These are phyloP conservation scores for Citrus mangshanensis DNA, from an alignment of 345 rosid species.

Conservation along the genomic window DNA sequence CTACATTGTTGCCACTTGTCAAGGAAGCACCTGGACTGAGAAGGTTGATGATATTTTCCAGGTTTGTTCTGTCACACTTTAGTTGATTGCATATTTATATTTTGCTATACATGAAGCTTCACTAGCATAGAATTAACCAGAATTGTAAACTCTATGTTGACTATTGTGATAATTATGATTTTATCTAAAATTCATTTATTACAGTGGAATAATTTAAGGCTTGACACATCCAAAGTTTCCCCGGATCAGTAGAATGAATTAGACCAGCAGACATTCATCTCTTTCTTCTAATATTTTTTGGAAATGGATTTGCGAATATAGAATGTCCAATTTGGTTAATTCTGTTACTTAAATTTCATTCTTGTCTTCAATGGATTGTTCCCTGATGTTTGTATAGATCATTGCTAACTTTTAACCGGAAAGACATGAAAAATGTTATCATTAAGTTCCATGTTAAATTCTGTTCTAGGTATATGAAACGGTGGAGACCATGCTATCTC, in stretches of 20 bases:
- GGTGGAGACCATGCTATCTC: slow-evolving; percentile 65
- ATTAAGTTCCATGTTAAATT: not conserved
- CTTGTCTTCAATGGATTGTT: not conserved
- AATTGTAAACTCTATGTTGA: not conserved
- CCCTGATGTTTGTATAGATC: not conserved
- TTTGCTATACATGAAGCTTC: not conserved
- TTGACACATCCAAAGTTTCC: not conserved
- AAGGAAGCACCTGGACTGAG: slow-evolving; percentile 51
- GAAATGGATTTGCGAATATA: not conserved
- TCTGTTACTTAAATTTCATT: not conserved
- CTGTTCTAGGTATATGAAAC: slow-evolving; percentile 75
- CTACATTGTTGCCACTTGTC: slow-evolving; percentile 61
- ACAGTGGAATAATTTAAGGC: not conserved
- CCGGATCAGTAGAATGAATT: not conserved
- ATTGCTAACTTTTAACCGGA: not conserved
- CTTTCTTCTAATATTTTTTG: not conserved
- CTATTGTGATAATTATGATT: not conserved
- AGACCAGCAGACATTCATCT: not conserved
- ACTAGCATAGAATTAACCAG: not conserved
- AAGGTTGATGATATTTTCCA: slow-evolving; percentile 82
- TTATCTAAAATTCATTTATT: not conserved
- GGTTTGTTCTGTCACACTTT: slow-evolving; percentile 36
- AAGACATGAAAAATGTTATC: not conserved
- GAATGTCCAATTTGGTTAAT: not conserved
- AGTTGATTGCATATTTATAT: not conserved